Percentiles rank a stretch among this genome's conserved stretches.
These are phyloP conservation scores for Omphalotus olearius DNA, from an alignment of 1,284 basidiomycete species.

Conservation along the genomic window DNA sequence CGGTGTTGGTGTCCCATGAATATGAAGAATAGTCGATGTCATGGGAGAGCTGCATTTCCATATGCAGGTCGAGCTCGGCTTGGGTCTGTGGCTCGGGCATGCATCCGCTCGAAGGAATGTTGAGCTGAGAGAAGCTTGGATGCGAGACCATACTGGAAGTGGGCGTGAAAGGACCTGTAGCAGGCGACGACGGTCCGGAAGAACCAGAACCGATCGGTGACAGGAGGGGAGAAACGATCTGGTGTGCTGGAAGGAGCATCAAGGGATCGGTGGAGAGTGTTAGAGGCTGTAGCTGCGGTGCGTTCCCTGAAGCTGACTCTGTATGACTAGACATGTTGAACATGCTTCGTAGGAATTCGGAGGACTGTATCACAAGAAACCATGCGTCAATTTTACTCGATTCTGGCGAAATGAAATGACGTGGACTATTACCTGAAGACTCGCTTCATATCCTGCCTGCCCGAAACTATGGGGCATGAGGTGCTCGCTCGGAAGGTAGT, in stretches of 20 bases:
- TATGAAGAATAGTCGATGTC: constrained; percentile 27
- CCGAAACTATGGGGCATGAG: constrained; percentile 31
- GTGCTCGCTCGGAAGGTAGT: constrained; percentile 36
- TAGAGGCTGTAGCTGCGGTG: background rate
- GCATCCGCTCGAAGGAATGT: constrained; percentile 10
- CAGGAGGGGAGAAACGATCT: constrained; percentile 14
- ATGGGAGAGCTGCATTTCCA: constrained; percentile 25
- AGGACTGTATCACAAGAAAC: constrained; percentile 26
- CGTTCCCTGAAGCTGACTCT: background rate
- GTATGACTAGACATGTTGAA: constrained; percentile 26
- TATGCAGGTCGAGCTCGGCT: constrained; percentile 24
- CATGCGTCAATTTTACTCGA: too few species aligned
- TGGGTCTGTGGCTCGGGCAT: constrained; percentile 19
- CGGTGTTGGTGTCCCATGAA: constrained; percentile 27
- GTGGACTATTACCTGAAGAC: constrained; percentile 1
- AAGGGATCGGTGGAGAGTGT: constrained; percentile 17
- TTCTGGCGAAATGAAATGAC: background rate
- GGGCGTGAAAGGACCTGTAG: constrained; percentile 35
- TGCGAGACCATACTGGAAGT: constrained; percentile 16
- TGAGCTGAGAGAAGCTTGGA: constrained; percentile 18
- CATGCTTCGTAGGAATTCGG: constrained; percentile 43
- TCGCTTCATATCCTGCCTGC: constrained; percentile 18
- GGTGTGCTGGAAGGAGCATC: constrained; percentile 9
- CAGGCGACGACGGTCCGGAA: constrained; percentile 29
- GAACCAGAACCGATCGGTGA: constrained; percentile 19